Evolutionary conservation across 2,329 filamentous ascomycete species (phyloP), one percentile per base, ranked within the genome.

Genomic region (Myriosclerotinia scirpicola): DNA sequence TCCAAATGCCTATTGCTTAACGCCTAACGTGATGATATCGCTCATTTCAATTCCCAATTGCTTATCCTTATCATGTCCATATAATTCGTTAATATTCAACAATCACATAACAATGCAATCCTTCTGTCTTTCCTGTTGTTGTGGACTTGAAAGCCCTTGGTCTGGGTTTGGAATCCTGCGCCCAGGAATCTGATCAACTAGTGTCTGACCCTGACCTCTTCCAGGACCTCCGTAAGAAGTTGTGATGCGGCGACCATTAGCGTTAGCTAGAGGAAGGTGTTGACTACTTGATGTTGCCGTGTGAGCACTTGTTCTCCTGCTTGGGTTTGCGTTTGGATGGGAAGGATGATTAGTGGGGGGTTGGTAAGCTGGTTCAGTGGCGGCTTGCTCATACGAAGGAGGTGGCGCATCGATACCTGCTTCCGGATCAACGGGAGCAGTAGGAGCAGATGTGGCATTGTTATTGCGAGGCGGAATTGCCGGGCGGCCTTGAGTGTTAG

Each of bases 371-470:
- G 81, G 81, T 54, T 81, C 81, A 17, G 79, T 82, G 0, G 86
- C 82, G 22, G 86, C 85, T 75, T 89, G 85, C 75, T 90, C 88
- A 72, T 90, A 90, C 0, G 83, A 83, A 5, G 88, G 88, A 1
- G 86, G 87, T 1, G 86, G 86, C 0, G 81, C 83, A 38, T 87
- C 82, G 34, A 84, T 81, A 62, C 71, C 79, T 58, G 77, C 79
- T 66, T 72, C 78, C 46, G 78, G 71, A 58, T 76, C 73, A 34
- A 68, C 59, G 14, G 55, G 38, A 67, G 61, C 34, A 67, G 61
- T 26, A 72, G 73, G 3, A 17, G 42, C n/a, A 38, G 30, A 34
- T 5, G 30, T 34, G 4, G 30, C 22, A 36, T 46, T 53, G 40
- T 12, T 54, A 20, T 67, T 65, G 48, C 68, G 68, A 50, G 65